Conservation (phyloP, 2,329 filamentous ascomycete species). For the Verticillium nubilum region DNA sequence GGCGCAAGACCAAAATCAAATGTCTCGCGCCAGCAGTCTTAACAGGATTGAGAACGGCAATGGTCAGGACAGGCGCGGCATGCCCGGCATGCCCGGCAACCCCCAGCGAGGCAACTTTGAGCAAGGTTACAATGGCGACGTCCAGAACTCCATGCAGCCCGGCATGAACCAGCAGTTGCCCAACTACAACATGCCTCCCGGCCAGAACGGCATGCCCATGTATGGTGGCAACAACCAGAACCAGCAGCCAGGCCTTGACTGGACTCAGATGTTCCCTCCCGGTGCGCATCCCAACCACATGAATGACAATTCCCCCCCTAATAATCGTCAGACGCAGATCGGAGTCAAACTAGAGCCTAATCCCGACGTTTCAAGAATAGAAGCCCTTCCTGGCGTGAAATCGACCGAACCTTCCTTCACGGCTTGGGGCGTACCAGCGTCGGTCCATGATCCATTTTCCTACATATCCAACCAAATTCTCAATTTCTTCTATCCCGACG, state of each 20-base stretch:
- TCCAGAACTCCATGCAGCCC: constrained; percentile 55
- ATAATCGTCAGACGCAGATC: constrained; percentile 64
- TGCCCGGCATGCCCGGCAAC: constrained; percentile 45
- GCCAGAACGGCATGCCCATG: constrained; percentile 60
- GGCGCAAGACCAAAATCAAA: constrained; percentile 54
- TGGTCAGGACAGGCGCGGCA: constrained; percentile 52
- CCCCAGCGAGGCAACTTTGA: constrained; percentile 35
- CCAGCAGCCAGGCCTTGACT: constrained; percentile 63
- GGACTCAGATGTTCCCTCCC: constrained; percentile 73
- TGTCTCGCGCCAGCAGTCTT: constrained; percentile 57
- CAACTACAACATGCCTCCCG: constrained; percentile 58
- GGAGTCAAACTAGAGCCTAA: constrained; percentile 63
- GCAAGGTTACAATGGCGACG: constrained; percentile 53
- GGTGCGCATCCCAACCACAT: constrained; percentile 63
- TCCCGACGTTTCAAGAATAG: constrained; percentile 41
- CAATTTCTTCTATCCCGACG: constrained; percentile 51
- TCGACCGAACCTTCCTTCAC: constrained; percentile 43
- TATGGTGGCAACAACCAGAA: constrained; percentile 55
- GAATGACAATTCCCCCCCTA: constrained; percentile 54
- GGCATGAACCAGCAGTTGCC: constrained; percentile 59
- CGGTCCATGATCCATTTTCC: constrained; percentile 44
- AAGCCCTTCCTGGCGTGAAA: constrained; percentile 37
- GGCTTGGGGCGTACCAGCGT: constrained; percentile 41
- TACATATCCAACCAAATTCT: constrained; percentile 51
- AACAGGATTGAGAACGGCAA: constrained; percentile 50